A percentile compares a stretch with the other conserved stretches of the same genome.
These are phyloP conservation scores for Trametes sp. DNA, from an alignment of 1,284 basidiomycete species.

Conservation along the genomic window DNA sequence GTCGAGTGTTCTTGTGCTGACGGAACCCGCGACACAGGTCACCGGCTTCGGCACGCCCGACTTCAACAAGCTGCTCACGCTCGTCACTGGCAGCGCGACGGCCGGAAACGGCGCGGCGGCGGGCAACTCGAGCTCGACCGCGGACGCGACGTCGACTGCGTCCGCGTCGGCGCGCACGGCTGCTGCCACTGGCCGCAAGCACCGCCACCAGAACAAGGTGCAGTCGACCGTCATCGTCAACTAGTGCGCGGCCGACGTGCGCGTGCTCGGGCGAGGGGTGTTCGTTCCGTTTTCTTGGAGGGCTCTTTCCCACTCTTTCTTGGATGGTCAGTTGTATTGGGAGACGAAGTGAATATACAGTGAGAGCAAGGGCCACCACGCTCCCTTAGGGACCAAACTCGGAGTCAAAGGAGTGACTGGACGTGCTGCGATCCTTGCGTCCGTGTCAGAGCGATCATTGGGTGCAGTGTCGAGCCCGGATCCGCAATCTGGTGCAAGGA, in stretches of 20 bases:
- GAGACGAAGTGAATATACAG: constrained; percentile 15
- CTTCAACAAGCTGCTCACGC: constrained; percentile 36
- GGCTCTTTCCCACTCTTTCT: constrained; percentile 8
- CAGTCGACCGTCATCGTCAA: constrained; percentile 11
- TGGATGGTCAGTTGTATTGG: constrained; percentile 13
- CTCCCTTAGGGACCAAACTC: neutral
- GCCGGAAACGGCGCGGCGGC: constrained; percentile 3
- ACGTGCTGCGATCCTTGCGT: too few species aligned
- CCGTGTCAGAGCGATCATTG: too few species aligned
- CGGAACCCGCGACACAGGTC: constrained; percentile 14
- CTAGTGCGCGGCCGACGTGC: too few species aligned
- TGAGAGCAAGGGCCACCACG: constrained; percentile 24
- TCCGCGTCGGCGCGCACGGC: neutral
- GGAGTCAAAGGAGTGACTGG: too few species aligned
- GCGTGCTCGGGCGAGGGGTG: too few species aligned
- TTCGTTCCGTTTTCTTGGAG: neutral
- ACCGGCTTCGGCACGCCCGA: constrained; percentile 45
- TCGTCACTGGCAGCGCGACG: constrained; percentile 26
- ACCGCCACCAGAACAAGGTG: neutral
- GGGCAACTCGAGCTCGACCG: constrained; percentile 4
- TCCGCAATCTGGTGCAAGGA: too few species aligned
- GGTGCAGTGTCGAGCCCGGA: too few species aligned
- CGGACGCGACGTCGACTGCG: neutral
- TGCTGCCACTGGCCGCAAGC: neutral
- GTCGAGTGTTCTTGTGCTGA: neutral